Percentiles rank a stretch among this genome's conserved stretches.
These are phyloP conservation scores for Dothideomycetes sp. DNA, from an alignment of 2,329 filamentous ascomycete genomes.

Conservation along the genomic window DNA sequence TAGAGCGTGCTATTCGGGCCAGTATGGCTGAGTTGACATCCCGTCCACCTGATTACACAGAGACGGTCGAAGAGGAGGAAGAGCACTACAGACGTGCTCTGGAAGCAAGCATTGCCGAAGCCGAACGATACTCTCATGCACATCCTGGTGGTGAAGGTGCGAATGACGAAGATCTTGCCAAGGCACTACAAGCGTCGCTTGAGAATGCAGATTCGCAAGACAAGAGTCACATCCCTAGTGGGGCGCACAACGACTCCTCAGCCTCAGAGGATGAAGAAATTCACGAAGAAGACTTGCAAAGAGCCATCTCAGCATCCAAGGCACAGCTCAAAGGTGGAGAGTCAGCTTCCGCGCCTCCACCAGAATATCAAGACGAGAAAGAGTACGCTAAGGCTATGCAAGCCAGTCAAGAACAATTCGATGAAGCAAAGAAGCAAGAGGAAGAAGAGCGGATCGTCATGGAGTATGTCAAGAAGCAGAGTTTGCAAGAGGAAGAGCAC, in stretches of 20 bases:
- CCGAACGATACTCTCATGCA: background rate
- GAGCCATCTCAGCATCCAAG: background rate
- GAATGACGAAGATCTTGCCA: constrained; percentile 40
- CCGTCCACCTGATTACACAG: constrained; percentile 9
- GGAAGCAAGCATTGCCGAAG: constrained; percentile 36
- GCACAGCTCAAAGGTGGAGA: background rate
- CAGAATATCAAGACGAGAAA: constrained; percentile 10
- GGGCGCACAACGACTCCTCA: background rate
- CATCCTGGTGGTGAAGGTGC: background rate
- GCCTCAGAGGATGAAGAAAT: background rate
- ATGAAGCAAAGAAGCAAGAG: constrained; percentile 21
- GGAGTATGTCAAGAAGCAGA: constrained; percentile 70
- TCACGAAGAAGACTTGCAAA: background rate
- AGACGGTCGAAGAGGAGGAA: constrained; percentile 29
- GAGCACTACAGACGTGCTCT: constrained; percentile 36
- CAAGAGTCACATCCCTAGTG: constrained; percentile 10
- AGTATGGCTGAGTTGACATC: constrained; percentile 50
- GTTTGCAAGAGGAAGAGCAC: constrained; percentile 54
- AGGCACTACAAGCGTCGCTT: background rate
- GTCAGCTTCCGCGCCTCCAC: background rate
- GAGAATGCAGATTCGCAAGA: constrained; percentile 1
- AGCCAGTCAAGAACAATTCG: constrained; percentile 19
- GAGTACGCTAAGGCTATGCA: constrained; percentile 25
- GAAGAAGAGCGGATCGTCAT: constrained; percentile 63
- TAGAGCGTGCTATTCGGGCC: constrained; percentile 64